Percentiles rank a stretch among this genome's conserved stretches.
phyloP scores from a whole-genome alignment of 2,329 filamentous ascomycete species.

The Aspergillus sp. region DNA sequence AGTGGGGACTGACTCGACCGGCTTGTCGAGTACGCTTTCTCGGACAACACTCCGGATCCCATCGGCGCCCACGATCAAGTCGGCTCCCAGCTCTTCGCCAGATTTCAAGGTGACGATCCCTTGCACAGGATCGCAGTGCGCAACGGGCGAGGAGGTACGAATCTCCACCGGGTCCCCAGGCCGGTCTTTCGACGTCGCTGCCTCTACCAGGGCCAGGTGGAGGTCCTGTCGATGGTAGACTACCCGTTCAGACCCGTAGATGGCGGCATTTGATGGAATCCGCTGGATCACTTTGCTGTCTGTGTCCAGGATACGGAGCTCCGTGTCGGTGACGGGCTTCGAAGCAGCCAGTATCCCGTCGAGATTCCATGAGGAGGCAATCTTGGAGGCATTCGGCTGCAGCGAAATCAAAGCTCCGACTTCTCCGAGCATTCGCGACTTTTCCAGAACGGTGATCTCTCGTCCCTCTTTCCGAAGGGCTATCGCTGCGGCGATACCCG shows the following conservation, averaged over 20 bases:
- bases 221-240: background rate
- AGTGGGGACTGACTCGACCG: too few relatives aligned
- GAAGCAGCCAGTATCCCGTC: too few relatives aligned
- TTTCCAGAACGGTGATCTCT: background rate
- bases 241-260: too few relatives aligned
- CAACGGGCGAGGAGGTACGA: background rate
- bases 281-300: too few relatives aligned
- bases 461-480: background rate
- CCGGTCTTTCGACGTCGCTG: background rate
- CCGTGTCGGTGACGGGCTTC: too few relatives aligned
- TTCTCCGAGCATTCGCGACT: background rate
- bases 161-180: background rate
- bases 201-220: background rate
- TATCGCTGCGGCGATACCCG: background rate
- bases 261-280: too few relatives aligned
- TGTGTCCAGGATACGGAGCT: too few relatives aligned
- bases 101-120: background rate
- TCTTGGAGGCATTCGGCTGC: slow-evolving; percentile 26
- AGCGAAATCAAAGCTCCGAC: background rate
- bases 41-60: background rate
- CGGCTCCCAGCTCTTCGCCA: background rate
- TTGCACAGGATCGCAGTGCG: background rate
- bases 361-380: slow-evolving; percentile 30
- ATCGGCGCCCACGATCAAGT: background rate
- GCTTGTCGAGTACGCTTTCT: too few relatives aligned